Evolutionary conservation across 2,329 filamentous ascomycete genomes (phyloP), one percentile per base, ranked within the genome.

Genomic region (Colletotrichum orbiculare): DNA sequence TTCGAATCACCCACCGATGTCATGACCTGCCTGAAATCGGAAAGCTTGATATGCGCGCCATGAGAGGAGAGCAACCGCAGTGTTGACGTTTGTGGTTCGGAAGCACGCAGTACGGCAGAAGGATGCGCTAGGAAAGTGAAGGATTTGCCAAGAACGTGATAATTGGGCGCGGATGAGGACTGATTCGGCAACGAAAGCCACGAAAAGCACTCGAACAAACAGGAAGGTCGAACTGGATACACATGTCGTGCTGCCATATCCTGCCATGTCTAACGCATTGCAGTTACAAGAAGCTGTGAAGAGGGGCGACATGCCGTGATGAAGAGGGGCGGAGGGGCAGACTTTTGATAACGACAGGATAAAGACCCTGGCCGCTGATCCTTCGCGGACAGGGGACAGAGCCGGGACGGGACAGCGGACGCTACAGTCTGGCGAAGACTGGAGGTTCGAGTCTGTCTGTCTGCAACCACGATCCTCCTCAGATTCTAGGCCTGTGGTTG

Each of bases 121-220:
- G 62, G 62, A 64, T 64, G 42, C 37, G 62, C 57, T 50, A 54
- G 55, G 50, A 33, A 13, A 2, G 4, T 48, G n/a, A 13, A 64
- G 62, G 62, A 64, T 64, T 13, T 10, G 62, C 62, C 62, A 61
- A 64, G 62, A 47, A 35, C 12, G 25, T 41, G 50, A 52, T 13
- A 17, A 46, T 38, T 46, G 8, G 41, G 15, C 34, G 49, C 45
- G 4, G 37, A 34, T n/a, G 4, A 1, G 35, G 45, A 54, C 45
- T 25, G n/a, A 50, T 46, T 39, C 8, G 25, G 43, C 45, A 34
- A 50, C 1, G 6, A 2, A n/a, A 11, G 0, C 39, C 7, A 1
- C 5, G 11, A 4, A 9, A 4, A 13, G 33, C 17, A 43, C 11
- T 12, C 12, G 11, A 34, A 39, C 12, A 11, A 35, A 43, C 5